These are phyloP conservation scores for Aspergillus clavatus DNA, from an alignment of 2,329 filamentous ascomycete genomes.

Conservation along the genomic window DNA sequence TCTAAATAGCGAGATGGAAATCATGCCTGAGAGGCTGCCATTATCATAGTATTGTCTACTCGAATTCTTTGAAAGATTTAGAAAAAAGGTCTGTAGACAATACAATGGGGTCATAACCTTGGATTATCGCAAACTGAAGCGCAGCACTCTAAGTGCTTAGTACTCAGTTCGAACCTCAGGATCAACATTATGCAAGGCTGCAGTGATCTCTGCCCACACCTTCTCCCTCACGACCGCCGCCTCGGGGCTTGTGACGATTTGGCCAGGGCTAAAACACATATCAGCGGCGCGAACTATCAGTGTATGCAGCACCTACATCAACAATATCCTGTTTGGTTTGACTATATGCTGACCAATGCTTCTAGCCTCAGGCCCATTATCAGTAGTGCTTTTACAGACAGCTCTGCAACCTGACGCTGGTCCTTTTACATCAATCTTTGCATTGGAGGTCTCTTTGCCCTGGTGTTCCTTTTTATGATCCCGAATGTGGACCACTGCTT, in stretches of 20 bases:
- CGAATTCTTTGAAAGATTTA: neutral
- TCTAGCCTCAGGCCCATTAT: constrained; percentile 31
- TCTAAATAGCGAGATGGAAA: neutral
- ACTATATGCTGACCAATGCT: too few relatives aligned
- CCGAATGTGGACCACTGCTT: too few relatives aligned
- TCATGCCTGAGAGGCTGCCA: neutral
- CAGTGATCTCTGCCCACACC: neutral
- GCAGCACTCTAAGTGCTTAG: neutral
- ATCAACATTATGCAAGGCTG: constrained; percentile 1
- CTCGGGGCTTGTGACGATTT: neutral
- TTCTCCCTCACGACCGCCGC: neutral
- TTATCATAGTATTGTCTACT: neutral
- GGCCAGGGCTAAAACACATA: neutral
- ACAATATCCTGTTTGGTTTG: too few relatives aligned
- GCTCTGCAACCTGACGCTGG: constrained; percentile 27
- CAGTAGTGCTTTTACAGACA: constrained; percentile 10
- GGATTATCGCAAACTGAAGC: neutral
- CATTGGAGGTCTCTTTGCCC: constrained; percentile 41
- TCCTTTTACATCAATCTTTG: constrained; percentile 55
- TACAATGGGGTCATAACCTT: too few relatives aligned
- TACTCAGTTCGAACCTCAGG: neutral
- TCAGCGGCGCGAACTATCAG: neutral
- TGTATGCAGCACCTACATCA: too few relatives aligned
- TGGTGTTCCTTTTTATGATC: constrained; percentile 44
- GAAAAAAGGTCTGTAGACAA: neutral